Evolutionary conservation across 2,329 filamentous ascomycete genomes (phyloP).

Genomic region (Alternaria ethzedia): DNA sequence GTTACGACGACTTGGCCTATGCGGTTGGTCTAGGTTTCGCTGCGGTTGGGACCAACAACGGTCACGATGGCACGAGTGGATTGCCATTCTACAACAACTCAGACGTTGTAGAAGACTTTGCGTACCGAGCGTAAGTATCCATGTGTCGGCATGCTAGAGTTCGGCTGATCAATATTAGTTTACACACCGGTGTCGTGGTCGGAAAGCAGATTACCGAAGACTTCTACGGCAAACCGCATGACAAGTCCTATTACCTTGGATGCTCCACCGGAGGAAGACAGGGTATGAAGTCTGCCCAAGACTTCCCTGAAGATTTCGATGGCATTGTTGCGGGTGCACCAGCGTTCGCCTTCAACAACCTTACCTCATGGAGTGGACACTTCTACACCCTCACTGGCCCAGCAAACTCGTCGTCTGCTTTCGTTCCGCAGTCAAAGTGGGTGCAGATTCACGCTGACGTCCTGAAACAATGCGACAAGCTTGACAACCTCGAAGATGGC

Average conservation of each 20-base stretch:
- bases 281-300: conserved; percentile 44
- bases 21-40: conserved; percentile 49
- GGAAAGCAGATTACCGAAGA: conserved; percentile 50
- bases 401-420: conserved; percentile 43
- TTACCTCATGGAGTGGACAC: conserved; percentile 42
- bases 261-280: conserved; percentile 49
- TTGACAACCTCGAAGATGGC: conserved; percentile 58
- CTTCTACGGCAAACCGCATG: conserved; percentile 50
- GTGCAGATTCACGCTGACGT: conserved; percentile 49
- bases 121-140: conserved; percentile 48
- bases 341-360: conserved; percentile 42
- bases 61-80: conserved; percentile 55
- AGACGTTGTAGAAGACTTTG: conserved; percentile 57
- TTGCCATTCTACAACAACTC: conserved; percentile 54
- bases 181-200: conserved; percentile 41
- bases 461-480: conserved; percentile 57
- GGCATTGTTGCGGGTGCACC: conserved; percentile 47
- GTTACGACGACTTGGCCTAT: conserved; percentile 50
- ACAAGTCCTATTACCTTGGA: conserved; percentile 51
- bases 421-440: conserved; percentile 51
- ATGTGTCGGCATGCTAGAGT: not conserved
- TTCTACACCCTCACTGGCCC: conserved; percentile 39
- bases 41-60: conserved; percentile 51
- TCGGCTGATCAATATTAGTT: conserved; percentile 20
- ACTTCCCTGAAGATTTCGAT: conserved; percentile 47